phyloP scores from a whole-genome alignment of 73 alveolate genomes.

The Symbiodinium pilosum region DNA sequence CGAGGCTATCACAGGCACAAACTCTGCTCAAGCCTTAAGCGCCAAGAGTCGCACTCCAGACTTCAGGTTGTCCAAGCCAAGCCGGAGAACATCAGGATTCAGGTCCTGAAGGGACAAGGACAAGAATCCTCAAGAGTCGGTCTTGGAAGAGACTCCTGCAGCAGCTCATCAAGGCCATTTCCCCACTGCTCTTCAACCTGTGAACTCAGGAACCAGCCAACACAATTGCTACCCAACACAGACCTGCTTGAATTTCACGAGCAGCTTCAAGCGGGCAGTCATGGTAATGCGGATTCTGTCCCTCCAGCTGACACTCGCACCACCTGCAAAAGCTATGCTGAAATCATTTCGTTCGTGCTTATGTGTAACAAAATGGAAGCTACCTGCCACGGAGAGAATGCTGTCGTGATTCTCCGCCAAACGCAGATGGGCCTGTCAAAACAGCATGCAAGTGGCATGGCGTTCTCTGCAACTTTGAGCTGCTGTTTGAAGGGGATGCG shows the following conservation, averaged over 20 bases:
- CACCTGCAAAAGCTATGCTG: not conserved
- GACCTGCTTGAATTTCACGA: constrained; percentile 89
- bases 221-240: not conserved
- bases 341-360: too few species aligned
- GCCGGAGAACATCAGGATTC: not conserved
- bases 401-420: constrained; percentile 65
- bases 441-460: too few species aligned
- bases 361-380: too few species aligned
- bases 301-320: constrained; percentile 77
- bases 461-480: too few species aligned
- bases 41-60: not conserved
- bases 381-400: constrained; percentile 55
- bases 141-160: constrained; percentile 3
- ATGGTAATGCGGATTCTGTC: constrained; percentile 74
- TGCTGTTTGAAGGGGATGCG: too few species aligned
- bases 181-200: constrained; percentile 92
- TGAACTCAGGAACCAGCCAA: not conserved
- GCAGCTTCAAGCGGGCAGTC: constrained; percentile 85
- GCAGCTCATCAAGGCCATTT: constrained; percentile 60
- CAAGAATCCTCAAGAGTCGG: not conserved
- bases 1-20: not conserved
- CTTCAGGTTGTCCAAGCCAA: not conserved
- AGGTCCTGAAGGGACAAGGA: not conserved
- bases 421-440: constrained; percentile 67
- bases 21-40: not conserved